Evolutionary conservation across 129 eudicot genomes (phyloP).

Genomic region (Sambucus nigra): DNA sequence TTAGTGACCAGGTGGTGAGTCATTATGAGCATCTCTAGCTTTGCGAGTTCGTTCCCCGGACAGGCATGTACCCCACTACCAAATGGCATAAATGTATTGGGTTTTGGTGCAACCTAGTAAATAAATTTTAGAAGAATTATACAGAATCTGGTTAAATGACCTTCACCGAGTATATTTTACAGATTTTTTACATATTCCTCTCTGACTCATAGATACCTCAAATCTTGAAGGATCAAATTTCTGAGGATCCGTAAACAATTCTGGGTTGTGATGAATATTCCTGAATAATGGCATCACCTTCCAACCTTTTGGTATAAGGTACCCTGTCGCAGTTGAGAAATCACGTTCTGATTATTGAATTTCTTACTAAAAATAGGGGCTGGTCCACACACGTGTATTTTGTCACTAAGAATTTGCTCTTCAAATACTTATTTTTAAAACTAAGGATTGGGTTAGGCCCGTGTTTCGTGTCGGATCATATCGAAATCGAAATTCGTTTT

Average conservation of each 20-base stretch:
- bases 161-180: too few relatives aligned
- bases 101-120: slow-evolving; percentile 53
- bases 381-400: slow-evolving; percentile 14
- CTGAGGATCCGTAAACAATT: slow-evolving; percentile 58
- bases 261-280: slow-evolving; percentile 85
- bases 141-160: background rate
- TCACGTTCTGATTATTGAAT: too few relatives aligned
- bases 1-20: slow-evolving; percentile 64
- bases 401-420: background rate
- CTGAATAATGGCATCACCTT: slow-evolving; percentile 92
- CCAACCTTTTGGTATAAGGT: slow-evolving; percentile 90
- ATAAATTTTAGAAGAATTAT: background rate
- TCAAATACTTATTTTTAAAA: too few relatives aligned
- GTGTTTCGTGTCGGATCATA: too few relatives aligned
- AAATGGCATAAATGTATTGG: slow-evolving; percentile 87
- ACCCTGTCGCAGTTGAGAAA: slow-evolving; percentile 37
- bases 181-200: too few relatives aligned
- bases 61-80: slow-evolving; percentile 87
- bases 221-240: slow-evolving; percentile 73
- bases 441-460: too few relatives aligned
- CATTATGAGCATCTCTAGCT: slow-evolving; percentile 69
- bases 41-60: slow-evolving; percentile 85
- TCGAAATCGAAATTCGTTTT: too few relatives aligned
- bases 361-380: background rate
- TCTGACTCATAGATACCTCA: slow-evolving; percentile 45